Percentiles rank a stretch among this genome's conserved stretches.
phyloP scores from a whole-genome alignment of 2,329 filamentous ascomycete genomes.

The Phaeomoniella chlamydospora region DNA sequence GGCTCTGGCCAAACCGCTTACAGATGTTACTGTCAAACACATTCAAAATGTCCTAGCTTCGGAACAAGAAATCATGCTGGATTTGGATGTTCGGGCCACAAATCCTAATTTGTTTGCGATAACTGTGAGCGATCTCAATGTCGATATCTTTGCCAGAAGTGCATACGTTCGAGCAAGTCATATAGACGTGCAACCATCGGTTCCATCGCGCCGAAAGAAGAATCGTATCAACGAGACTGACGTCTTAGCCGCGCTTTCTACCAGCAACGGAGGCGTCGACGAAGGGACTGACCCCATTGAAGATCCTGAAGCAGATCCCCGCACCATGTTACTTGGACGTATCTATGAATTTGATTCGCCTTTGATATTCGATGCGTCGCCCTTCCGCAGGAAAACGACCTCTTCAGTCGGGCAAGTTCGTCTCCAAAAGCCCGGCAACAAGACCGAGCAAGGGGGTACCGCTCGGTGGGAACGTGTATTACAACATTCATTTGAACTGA shows the following conservation, averaged over 20 bases:
- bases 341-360: constrained; percentile 79
- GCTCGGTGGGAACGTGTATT: constrained; percentile 83
- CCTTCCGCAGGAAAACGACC: constrained; percentile 60
- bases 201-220: not conserved
- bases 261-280: constrained; percentile 26
- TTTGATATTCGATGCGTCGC: constrained; percentile 76
- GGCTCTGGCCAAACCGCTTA: constrained; percentile 76
- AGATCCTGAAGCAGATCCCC: constrained; percentile 48
- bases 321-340: constrained; percentile 83
- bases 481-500: constrained; percentile 83
- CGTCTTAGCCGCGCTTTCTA: too few species aligned
- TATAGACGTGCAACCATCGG: constrained; percentile 7
- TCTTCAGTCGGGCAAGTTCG: constrained; percentile 72
- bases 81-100: constrained; percentile 71
- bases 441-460: constrained; percentile 66
- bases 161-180: constrained; percentile 54
- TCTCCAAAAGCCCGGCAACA: constrained; percentile 70
- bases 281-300: constrained; percentile 48
- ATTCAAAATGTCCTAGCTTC: constrained; percentile 86
- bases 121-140: constrained; percentile 69
- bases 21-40: constrained; percentile 60
- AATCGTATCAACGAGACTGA: not conserved
- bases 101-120: constrained; percentile 91
- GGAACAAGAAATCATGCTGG: constrained; percentile 89
- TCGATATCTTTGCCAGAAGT: constrained; percentile 91